phyloP scores from a whole-genome alignment of 2,329 filamentous ascomycete species.

The Coniochaeta prunicola region DNA sequence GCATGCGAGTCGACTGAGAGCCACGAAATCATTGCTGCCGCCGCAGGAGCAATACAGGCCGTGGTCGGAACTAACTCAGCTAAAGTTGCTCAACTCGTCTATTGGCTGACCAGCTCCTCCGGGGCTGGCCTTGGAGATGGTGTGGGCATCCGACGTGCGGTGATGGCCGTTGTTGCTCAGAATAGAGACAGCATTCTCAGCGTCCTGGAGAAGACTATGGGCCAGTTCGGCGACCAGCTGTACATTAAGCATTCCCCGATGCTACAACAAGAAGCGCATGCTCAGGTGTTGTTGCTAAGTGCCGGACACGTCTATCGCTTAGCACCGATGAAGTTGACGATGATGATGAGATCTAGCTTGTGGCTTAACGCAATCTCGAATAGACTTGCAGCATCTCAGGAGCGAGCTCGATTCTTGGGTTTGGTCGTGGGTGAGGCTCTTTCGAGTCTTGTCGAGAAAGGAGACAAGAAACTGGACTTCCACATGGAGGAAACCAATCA shows the following conservation, averaged over 20 bases:
- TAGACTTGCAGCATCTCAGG: constrained; percentile 69
- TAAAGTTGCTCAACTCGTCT: constrained; percentile 46
- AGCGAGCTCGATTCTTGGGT: constrained; percentile 71
- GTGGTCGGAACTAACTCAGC: constrained; percentile 39
- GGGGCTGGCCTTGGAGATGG: constrained; percentile 59
- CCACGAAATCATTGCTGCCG: constrained; percentile 42
- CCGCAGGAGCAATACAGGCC: constrained; percentile 46
- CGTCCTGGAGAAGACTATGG: constrained; percentile 61
- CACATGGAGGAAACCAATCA: constrained; percentile 71
- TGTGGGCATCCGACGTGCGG: constrained; percentile 59
- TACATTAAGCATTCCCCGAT: constrained; percentile 80
- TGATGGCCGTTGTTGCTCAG: constrained; percentile 49
- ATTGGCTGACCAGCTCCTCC: constrained; percentile 59
- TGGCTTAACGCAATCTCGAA: constrained; percentile 82
- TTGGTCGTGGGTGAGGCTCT: constrained; percentile 78
- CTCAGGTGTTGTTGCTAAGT: constrained; percentile 69
- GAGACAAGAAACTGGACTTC: constrained; percentile 71
- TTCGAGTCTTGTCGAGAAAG: constrained; percentile 56
- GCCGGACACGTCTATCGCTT: constrained; percentile 68
- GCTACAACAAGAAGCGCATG: constrained; percentile 81
- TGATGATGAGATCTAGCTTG: constrained; percentile 61
- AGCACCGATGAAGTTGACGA: constrained; percentile 57
- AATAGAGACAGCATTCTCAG: constrained; percentile 42
- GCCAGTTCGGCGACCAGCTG: constrained; percentile 74
- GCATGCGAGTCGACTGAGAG: constrained; percentile 20